Conservation (phyloP, 441 rosid genomes). For the Croton laevigatus region DNA sequence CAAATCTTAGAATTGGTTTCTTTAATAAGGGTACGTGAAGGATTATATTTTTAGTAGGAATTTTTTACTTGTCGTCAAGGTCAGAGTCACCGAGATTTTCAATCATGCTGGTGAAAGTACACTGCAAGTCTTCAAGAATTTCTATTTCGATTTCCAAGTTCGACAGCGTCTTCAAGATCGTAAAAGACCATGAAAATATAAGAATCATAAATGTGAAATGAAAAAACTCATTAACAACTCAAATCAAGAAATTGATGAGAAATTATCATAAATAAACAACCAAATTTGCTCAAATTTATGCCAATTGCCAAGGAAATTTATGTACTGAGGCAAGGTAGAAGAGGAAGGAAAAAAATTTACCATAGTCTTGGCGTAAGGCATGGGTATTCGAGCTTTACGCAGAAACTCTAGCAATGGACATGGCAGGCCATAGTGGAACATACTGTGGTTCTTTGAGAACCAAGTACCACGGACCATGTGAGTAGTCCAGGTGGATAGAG, state of each 20-base stretch:
- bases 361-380: constrained; percentile 20
- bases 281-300: neutral
- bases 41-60: constrained; percentile 8
- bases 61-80: constrained; percentile 39
- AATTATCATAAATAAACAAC: neutral
- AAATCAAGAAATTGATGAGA: neutral
- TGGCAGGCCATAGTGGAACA: constrained; percentile 84
- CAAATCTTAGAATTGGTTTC: neutral
- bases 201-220: neutral
- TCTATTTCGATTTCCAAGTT: constrained; percentile 61
- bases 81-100: constrained; percentile 57
- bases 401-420: constrained; percentile 66
- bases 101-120: constrained; percentile 62
- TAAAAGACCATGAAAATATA: neutral
- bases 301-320: neutral
- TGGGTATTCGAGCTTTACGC: constrained; percentile 44
- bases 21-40: neutral
- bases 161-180: constrained; percentile 40
- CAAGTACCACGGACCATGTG: constrained; percentile 97
- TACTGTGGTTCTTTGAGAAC: constrained; percentile 61
- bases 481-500: constrained; percentile 43
- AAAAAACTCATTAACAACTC: neutral
- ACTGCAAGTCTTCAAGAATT: constrained; percentile 55
- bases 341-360: constrained; percentile 41
- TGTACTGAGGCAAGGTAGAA: constrained; percentile 12